These are phyloP conservation scores for Huntiella abstrusa DNA, from an alignment of 2,329 filamentous ascomycete species.

Conservation along the genomic window DNA sequence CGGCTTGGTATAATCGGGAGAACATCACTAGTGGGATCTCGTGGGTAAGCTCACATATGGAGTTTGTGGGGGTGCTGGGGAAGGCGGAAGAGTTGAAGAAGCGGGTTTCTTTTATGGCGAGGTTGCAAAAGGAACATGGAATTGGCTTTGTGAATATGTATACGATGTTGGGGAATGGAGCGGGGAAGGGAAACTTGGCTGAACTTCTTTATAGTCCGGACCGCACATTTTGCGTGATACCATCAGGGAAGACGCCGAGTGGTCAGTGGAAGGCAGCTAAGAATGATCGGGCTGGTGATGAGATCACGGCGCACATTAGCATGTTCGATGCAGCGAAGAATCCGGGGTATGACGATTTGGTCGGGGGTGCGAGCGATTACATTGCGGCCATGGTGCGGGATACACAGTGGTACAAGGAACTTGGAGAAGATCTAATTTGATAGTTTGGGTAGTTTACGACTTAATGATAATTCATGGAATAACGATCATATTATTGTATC, in stretches of 20 bases:
- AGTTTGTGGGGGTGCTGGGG: conserved; percentile 80
- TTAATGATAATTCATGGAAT: not conserved
- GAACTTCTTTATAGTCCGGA: conserved; percentile 14
- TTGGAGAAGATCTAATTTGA: not conserved
- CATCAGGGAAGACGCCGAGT: conserved; percentile 30
- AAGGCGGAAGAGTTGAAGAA: conserved; percentile 64
- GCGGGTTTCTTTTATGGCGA: conserved; percentile 50
- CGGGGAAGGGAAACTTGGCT: conserved; percentile 21
- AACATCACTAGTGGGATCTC: conserved; percentile 55
- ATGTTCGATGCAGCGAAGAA: conserved; percentile 62
- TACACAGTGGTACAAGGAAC: conserved; percentile 41
- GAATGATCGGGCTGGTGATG: conserved; percentile 64
- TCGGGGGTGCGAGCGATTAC: conserved; percentile 44
- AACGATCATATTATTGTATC: no score
- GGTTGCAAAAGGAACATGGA: conserved; percentile 41
- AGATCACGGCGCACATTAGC: conserved; percentile 63
- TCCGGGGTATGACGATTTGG: conserved; percentile 49
- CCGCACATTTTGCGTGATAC: conserved; percentile 78
- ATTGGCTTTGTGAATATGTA: conserved; percentile 78
- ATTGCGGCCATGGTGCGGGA: conserved; percentile 42
- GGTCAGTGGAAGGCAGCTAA: conserved; percentile 49
- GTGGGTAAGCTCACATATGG: conserved; percentile 80
- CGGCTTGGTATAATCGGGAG: conserved; percentile 71
- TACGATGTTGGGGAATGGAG: conserved; percentile 58
- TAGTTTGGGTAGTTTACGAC: not conserved